A percentile compares a stretch with the other conserved stretches of the same genome.
Conservation (phyloP, 2,329 filamentous ascomycete species). For the Arthroderma uncinatum region DNA sequence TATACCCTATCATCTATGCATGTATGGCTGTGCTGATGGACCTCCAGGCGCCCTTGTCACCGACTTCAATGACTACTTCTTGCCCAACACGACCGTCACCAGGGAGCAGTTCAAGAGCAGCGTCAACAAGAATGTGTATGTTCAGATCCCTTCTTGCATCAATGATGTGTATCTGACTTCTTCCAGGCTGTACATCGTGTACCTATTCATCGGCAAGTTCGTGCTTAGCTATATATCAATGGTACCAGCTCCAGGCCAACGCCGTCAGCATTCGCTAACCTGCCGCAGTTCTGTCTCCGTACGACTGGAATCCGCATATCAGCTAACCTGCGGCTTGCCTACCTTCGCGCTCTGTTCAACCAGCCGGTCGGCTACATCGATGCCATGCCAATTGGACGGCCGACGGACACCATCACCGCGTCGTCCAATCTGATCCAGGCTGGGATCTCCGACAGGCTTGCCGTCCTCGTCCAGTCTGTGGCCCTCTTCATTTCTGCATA, state of each 20-base stretch:
- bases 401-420: slow-evolving; percentile 43
- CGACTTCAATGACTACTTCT: slow-evolving; percentile 47
- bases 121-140: slow-evolving; percentile 36
- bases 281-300: slow-evolving; percentile 35
- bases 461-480: slow-evolving; percentile 33
- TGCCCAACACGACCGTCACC: slow-evolving; percentile 30
- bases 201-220: slow-evolving; percentile 48
- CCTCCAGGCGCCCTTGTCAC: slow-evolving; percentile 35
- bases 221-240: slow-evolving; percentile 45
- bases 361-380: slow-evolving; percentile 43
- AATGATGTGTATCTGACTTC: background rate
- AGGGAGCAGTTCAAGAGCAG: slow-evolving; percentile 40
- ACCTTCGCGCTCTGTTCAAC: slow-evolving; percentile 39
- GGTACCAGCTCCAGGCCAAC: slow-evolving; percentile 24
- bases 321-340: slow-evolving; percentile 40
- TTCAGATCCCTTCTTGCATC: background rate
- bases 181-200: slow-evolving; percentile 45
- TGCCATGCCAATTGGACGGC: slow-evolving; percentile 40
- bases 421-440: slow-evolving; percentile 44
- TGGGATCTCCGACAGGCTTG: slow-evolving; percentile 45
- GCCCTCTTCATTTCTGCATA: slow-evolving; percentile 37
- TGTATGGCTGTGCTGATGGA: background rate
- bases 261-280: background rate
- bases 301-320: slow-evolving; percentile 43
- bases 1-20: background rate